Evolutionary conservation across 1,284 basidiomycete species (phyloP).

Genomic region (Marasmius sp.): DNA sequence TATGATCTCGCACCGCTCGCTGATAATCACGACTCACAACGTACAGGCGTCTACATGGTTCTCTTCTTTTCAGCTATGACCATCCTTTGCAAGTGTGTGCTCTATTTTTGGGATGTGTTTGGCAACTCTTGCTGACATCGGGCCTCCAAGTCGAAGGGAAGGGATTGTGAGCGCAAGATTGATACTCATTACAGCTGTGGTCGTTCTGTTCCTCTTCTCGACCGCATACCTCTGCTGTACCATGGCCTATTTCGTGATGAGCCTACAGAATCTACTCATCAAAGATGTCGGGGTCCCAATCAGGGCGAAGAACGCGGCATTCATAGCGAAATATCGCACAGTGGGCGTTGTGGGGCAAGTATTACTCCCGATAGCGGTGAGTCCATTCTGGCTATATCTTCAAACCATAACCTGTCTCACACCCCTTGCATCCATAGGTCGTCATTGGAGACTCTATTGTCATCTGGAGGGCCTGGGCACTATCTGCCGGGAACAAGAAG

Average conservation of each 20-base stretch:
- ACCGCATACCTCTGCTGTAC: neutral
- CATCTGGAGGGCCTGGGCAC: neutral
- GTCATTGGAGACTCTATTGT: neutral
- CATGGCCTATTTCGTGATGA: neutral
- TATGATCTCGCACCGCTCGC: neutral
- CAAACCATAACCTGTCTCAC: neutral
- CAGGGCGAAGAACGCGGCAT: neutral
- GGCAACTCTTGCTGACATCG: neutral
- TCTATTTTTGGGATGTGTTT: neutral
- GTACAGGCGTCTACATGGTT: neutral
- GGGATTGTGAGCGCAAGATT: neutral
- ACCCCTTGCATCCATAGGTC: neutral
- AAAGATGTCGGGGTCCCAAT: neutral
- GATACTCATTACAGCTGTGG: neutral
- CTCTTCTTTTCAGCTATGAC: neutral
- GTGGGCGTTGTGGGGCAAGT: neutral
- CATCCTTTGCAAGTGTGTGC: neutral
- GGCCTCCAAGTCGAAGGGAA: neutral
- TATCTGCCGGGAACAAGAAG: neutral
- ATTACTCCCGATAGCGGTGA: neutral
- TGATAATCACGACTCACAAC: neutral
- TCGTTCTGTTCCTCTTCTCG: neutral
- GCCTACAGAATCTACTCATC: neutral
- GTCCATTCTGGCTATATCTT: neutral
- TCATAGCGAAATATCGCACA: neutral